Percentiles rank a stretch among this genome's conserved stretches.
Evolutionary conservation across 169 alveolate genomes (phyloP).

Genomic region (Cystoisospora suis): DNA sequence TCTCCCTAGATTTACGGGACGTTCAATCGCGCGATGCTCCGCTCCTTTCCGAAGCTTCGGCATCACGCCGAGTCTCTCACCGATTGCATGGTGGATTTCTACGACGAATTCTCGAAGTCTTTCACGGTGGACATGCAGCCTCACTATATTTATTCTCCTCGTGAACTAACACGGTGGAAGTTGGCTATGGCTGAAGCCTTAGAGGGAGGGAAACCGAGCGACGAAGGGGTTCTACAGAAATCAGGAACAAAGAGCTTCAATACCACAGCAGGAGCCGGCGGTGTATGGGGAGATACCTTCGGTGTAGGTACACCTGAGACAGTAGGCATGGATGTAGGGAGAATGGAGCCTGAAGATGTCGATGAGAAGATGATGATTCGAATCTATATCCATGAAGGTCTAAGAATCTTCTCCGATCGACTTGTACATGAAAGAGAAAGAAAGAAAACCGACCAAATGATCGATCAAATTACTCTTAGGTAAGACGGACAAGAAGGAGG

Average conservation of each 20-base stretch:
- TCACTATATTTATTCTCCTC: constrained; percentile 97
- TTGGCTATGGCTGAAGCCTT: constrained; percentile 65
- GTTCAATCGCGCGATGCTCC: constrained; percentile 94
- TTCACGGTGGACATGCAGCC: constrained; percentile 96
- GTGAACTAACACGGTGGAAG: constrained; percentile 98
- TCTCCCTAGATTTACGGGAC: constrained; percentile 85
- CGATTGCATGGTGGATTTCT: constrained; percentile 97
- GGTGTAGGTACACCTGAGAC: background rate
- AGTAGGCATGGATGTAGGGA: background rate
- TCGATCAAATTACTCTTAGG: constrained; percentile 86
- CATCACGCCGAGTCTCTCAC: constrained; percentile 91
- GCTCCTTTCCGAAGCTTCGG: constrained; percentile 66
- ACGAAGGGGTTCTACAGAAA: background rate
- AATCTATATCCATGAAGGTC: constrained; percentile 94
- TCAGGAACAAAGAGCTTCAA: constrained; percentile 4
- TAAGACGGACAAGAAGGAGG: constrained; percentile 47
- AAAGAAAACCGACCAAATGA: constrained; percentile 91
- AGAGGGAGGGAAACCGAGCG: constrained; percentile 14
- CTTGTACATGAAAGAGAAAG: constrained; percentile 92
- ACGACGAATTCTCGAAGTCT: constrained; percentile 87
- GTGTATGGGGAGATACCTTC: constrained; percentile 9
- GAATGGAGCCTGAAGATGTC: constrained; percentile 51
- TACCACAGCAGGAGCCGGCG: background rate
- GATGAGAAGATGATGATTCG: constrained; percentile 82
- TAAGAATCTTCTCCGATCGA: constrained; percentile 95